Evolutionary conservation across 495 filamentous ascomycete species (phyloP), one percentile per base, ranked within the genome.

Genomic region (Podospora pseudopauciseta): DNA sequence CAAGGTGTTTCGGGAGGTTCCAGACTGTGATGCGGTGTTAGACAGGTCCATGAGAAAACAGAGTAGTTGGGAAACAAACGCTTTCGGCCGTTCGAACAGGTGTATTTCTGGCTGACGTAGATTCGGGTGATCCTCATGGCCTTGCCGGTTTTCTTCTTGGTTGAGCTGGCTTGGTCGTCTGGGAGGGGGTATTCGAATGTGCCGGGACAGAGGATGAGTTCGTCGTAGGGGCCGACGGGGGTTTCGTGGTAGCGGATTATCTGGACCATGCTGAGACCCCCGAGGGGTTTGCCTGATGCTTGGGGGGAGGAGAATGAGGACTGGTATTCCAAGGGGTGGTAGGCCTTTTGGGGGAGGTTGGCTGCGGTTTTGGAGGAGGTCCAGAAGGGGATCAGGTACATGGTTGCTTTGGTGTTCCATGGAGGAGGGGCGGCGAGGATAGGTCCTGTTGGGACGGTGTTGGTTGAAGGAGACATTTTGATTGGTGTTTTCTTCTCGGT

Each of bases 1-100:
- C 85, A 18, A 86, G 76, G 71, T 85, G 84, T 71, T 86, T 86
- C 11, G 84, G 82, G 55, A 84, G 81, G 72, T 85, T 85, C 82
- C 82, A 86, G 66, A 83, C 82, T 78, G 20, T 54, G 18, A 2
- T 3, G 7, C 9, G 15, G 13, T 11, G 39, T 49, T 72, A n/a
- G 26, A 30, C 27, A 53, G 23, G 23, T 23, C 23, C 23, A 19
- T 44, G 61, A 39, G 23, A 49, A 26, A 16, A 58, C 30, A 32
- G 30, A 32, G 30, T 7, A 39, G n/a, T 19, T 20, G 54, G 13
- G 13, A 19, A 15, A 26, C 1, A 70, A 64, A 78, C 77, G 75
- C n/a, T 67, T 74, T 63, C 79, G 63, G 57, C 84, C 83, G 70
- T 85, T 85, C 70, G 76, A 83, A 53, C 76, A 79, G 2, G 80